Percentiles rank a stretch among this genome's conserved stretches.
Evolutionary conservation across 2,329 filamentous ascomycete genomes (phyloP).

Genomic region (Albophoma yamanashiensis): DNA sequence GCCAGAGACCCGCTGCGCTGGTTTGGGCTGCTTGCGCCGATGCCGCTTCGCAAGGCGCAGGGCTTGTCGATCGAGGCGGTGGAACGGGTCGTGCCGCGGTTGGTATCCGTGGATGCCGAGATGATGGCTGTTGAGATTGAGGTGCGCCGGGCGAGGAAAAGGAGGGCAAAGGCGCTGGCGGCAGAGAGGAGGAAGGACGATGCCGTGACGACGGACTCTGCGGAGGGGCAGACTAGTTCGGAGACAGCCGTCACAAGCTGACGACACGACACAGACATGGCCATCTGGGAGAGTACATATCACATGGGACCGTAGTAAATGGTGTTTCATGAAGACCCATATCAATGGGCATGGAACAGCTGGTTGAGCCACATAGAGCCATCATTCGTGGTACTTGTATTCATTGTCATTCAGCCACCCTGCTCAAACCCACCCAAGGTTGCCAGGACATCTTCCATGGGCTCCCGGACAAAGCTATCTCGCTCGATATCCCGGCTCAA

Average conservation of each 20-base stretch:
- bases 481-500: slow-evolving; percentile 22
- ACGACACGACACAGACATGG: background rate
- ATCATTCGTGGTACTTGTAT: background rate
- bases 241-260: background rate
- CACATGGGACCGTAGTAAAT: background rate
- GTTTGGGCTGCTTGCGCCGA: slow-evolving; percentile 45
- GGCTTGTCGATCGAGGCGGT: slow-evolving; percentile 43
- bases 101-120: slow-evolving; percentile 46
- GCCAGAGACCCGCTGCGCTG: slow-evolving; percentile 37
- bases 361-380: too few relatives aligned
- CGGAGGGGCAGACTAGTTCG: background rate
- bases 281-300: background rate
- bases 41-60: slow-evolving; percentile 48
- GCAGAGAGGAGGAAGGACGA: slow-evolving; percentile 14
- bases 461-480: slow-evolving; percentile 24
- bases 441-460: slow-evolving; percentile 33
- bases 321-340: background rate
- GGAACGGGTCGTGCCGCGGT: slow-evolving; percentile 42
- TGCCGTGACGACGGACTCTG: background rate
- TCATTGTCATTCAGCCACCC: background rate
- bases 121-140: slow-evolving; percentile 59
- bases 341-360: background rate
- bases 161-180: slow-evolving; percentile 34
- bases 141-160: slow-evolving; percentile 51
- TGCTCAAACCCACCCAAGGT: slow-evolving; percentile 13